Percentiles rank a stretch among this genome's conserved stretches.
Evolutionary conservation across 1,139 yeast species (phyloP).

Genomic region (Kluyveromyces sp.): DNA sequence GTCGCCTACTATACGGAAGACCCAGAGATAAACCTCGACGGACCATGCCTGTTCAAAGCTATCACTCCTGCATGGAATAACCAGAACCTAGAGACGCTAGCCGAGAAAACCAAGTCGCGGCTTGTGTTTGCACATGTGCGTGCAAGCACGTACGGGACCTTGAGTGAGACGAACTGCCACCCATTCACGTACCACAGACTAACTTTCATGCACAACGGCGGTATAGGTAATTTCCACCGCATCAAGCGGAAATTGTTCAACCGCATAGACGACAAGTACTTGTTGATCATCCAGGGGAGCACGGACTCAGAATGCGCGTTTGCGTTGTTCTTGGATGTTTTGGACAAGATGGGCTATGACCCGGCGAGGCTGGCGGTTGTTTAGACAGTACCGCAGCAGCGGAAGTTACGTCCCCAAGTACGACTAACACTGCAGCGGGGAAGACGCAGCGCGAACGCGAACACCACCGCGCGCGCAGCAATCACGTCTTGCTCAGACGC

Average conservation of each 20-base stretch:
- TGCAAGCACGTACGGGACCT: constrained; percentile 91
- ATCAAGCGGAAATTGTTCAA: constrained; percentile 68
- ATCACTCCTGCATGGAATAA: constrained; percentile 98
- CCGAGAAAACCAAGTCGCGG: constrained; percentile 77
- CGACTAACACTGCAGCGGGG: too few relatives aligned
- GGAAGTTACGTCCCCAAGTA: too few relatives aligned
- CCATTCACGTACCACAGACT: constrained; percentile 81
- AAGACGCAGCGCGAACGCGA: too few relatives aligned
- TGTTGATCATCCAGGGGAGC: constrained; percentile 77
- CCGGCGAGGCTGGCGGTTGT: constrained; percentile 34
- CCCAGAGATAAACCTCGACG: constrained; percentile 39
- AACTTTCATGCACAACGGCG: constrained; percentile 98
- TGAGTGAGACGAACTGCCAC: constrained; percentile 92
- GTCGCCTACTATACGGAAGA: constrained; percentile 83
- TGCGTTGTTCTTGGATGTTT: constrained; percentile 75
- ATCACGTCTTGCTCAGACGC: constrained; percentile 37
- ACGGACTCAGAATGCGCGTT: constrained; percentile 95
- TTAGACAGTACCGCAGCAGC: too few relatives aligned
- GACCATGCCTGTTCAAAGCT: constrained; percentile 83
- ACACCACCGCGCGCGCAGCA: background rate
- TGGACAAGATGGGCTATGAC: constrained; percentile 67
- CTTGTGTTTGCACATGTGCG: constrained; percentile 92
- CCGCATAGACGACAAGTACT: constrained; percentile 72
- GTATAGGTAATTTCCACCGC: constrained; percentile 61
- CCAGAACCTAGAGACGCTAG: constrained; percentile 73